These are phyloP conservation scores for Penicillium samsonianum DNA, from an alignment of 495 filamentous ascomycete species.

Conservation along the genomic window DNA sequence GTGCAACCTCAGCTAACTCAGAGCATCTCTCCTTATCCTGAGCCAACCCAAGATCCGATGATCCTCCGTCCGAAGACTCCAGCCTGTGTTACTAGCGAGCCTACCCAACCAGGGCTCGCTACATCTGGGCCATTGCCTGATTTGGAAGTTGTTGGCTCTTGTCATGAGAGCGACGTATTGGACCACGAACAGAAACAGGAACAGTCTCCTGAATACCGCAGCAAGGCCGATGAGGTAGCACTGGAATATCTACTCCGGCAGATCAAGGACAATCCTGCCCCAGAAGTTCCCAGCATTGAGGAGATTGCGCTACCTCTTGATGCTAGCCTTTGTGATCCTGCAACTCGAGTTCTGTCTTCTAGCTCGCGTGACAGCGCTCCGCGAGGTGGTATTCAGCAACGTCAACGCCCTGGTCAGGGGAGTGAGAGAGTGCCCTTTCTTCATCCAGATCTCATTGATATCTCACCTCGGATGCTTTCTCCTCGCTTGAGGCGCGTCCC, in stretches of 20 bases:
- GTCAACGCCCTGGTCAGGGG: neutral
- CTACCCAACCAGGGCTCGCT: neutral
- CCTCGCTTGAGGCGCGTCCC: neutral
- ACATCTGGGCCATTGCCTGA: neutral
- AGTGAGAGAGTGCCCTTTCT: constrained; percentile 6
- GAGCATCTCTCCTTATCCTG: neutral
- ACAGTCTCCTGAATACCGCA: neutral
- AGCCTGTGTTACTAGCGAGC: neutral
- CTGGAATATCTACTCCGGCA: neutral
- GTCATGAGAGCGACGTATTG: neutral
- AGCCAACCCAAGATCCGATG: neutral
- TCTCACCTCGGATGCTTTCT: constrained; percentile 2
- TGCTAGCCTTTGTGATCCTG: neutral
- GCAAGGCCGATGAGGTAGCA: neutral
- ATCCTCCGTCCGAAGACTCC: too few relatives aligned
- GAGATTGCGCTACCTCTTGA: neutral
- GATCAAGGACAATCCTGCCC: neutral
- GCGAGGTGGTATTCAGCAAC: neutral
- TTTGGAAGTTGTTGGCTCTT: too few relatives aligned
- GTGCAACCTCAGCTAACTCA: neutral
- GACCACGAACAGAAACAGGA: neutral
- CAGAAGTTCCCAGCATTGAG: neutral
- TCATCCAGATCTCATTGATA: constrained; percentile 6
- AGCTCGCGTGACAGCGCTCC: neutral
- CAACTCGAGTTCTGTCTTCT: neutral